Percentiles rank a stretch among this genome's conserved stretches.
Evolutionary conservation across 1,139 yeast genomes (phyloP).

Genomic region (Yamadazyma triangularis): DNA sequence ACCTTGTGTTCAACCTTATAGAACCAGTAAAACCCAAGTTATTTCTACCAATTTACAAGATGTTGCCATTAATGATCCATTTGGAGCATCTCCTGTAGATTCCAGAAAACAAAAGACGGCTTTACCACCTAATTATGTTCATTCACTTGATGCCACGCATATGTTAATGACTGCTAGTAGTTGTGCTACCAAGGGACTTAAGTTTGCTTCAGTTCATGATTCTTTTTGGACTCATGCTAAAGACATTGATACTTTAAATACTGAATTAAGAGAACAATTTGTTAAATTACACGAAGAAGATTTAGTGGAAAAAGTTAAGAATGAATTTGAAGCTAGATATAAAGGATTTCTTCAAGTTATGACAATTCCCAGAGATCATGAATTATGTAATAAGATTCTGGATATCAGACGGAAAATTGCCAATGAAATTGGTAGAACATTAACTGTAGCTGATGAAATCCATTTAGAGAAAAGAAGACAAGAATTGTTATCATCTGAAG

Average conservation of each 20-base stretch:
- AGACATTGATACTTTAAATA: conserved; percentile 72
- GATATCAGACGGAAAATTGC: conserved; percentile 48
- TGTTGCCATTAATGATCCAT: conserved; percentile 78
- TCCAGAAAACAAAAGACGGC: conserved; percentile 88
- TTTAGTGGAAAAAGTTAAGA: conserved; percentile 62
- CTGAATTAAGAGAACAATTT: conserved; percentile 72
- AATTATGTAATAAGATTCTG: conserved; percentile 48
- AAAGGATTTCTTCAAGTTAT: conserved; percentile 62
- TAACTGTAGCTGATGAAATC: conserved; percentile 71
- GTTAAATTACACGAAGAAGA: conserved; percentile 72
- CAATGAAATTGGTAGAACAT: conserved; percentile 48
- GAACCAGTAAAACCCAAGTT: conserved; percentile 59
- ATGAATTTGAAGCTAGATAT: conserved; percentile 81
- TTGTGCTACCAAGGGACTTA: conserved; percentile 61
- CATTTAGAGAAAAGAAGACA: conserved; percentile 65
- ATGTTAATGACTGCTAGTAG: conserved; percentile 86
- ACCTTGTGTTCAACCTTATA: conserved; percentile 94
- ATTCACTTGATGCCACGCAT: conserved; percentile 95
- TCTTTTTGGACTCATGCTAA: conserved; percentile 98
- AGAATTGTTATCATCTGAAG: conserved; percentile 47
- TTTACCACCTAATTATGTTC: conserved; percentile 94
- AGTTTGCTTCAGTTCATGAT: conserved; percentile 97
- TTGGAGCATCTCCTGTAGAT: conserved; percentile 76
- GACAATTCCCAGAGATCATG: conserved; percentile 48
- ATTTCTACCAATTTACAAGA: conserved; percentile 80